Percentiles rank a stretch among this genome's conserved stretches.
Conservation (phyloP, 768 basidiomycete species). For the Lentinula lateritia region DNA sequence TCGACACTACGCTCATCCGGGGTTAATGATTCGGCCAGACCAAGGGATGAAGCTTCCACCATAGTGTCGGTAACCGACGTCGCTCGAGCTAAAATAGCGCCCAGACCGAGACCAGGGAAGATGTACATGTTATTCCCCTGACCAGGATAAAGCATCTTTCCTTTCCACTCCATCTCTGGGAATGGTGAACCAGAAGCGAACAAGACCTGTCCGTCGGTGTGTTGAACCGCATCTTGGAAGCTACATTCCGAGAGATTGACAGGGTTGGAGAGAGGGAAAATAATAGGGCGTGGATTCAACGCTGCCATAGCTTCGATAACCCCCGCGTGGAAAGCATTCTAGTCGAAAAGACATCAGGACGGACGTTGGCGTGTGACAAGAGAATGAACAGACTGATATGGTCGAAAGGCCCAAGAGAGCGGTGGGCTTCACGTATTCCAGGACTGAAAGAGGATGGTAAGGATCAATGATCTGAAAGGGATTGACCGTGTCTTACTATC, state of each 20-base stretch:
- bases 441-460: conserved; percentile 23
- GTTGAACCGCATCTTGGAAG: conserved; percentile 53
- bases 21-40: conserved; percentile 70
- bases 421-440: conserved; percentile 70
- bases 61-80: conserved; percentile 74
- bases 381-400: conserved; percentile 26
- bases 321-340: conserved; percentile 57
- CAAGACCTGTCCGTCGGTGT: conserved; percentile 67
- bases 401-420: conserved; percentile 76
- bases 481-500: conserved; percentile 28
- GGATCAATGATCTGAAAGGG: background rate
- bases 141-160: conserved; percentile 61
- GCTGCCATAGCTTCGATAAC: conserved; percentile 60
- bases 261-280: conserved; percentile 81
- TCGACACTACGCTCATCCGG: conserved; percentile 58
- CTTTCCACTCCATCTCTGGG: conserved; percentile 52
- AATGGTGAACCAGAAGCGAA: conserved; percentile 92
- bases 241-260: conserved; percentile 56
- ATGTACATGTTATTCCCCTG: conserved; percentile 97
- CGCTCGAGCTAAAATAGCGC: conserved; percentile 66
- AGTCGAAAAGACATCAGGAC: conserved; percentile 35
- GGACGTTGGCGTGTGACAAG: conserved; percentile 13
- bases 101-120: conserved; percentile 78
- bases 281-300: conserved; percentile 64
- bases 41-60: conserved; percentile 84